phyloP scores from a whole-genome alignment of 768 basidiomycete species.

The Rhodosporidiobolus odoratus region DNA sequence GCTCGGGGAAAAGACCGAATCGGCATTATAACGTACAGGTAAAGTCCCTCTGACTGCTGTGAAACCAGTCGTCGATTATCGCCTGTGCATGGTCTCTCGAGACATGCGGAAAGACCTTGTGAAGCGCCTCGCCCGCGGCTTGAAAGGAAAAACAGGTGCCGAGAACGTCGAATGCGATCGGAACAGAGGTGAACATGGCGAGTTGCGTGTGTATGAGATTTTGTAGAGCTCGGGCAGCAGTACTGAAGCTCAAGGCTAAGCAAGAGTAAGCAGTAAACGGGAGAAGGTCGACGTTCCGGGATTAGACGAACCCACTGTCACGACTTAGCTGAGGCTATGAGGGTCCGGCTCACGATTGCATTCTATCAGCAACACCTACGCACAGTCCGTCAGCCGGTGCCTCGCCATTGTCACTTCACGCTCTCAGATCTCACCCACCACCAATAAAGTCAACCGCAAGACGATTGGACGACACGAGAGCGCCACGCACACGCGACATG shows the following conservation, averaged over 20 bases:
- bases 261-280: neutral
- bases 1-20: no score
- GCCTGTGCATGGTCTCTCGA: neutral
- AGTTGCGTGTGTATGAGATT: neutral
- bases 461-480: no score
- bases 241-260: neutral
- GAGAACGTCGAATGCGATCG: conserved; percentile 26
- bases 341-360: no score
- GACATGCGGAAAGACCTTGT: conserved; percentile 1
- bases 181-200: neutral
- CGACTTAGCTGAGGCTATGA: no score
- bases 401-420: no score
- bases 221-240: neutral
- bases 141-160: conserved; percentile 25
- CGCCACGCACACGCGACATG: no score
- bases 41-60: conserved; percentile 28
- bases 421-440: no score
- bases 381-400: no score
- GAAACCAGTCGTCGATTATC: conserved; percentile 32
- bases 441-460: no score
- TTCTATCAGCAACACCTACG: no score
- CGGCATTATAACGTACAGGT: conserved; percentile 24
- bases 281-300: no score
- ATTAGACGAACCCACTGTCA: no score
- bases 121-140: neutral